These are phyloP conservation scores for Amylostereum chailletii DNA, from an alignment of 1,284 basidiomycete species.

Conservation along the genomic window DNA sequence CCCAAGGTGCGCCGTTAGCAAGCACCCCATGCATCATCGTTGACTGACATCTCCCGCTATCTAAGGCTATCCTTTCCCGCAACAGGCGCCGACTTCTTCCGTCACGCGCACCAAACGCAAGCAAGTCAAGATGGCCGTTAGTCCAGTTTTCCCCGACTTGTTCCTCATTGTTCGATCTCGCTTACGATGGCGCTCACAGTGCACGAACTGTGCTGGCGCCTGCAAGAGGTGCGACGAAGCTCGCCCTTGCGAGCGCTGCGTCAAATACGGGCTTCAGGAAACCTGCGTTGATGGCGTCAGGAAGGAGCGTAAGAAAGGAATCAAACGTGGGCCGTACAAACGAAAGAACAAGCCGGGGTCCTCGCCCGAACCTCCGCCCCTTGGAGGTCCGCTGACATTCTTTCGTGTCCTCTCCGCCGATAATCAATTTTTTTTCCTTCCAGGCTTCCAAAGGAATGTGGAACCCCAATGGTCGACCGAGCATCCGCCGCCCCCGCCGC, in stretches of 20 bases:
- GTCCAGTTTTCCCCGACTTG: conserved; percentile 19
- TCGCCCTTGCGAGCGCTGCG: conserved; percentile 73
- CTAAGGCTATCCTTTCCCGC: conserved; percentile 26
- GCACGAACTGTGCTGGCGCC: conserved; percentile 78
- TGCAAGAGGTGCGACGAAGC: conserved; percentile 81
- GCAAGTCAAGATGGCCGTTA: conserved; percentile 84
- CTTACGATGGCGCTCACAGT: conserved; percentile 29
- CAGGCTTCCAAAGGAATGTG: background rate
- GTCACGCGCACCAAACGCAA: conserved; percentile 57
- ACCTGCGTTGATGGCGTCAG: conserved; percentile 67
- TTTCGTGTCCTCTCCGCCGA: no score
- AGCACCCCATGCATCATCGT: conserved; percentile 4
- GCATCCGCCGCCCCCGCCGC: conserved; percentile 7
- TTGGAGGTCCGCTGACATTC: no score
- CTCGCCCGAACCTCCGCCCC: no score
- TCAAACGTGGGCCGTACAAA: conserved; percentile 83
- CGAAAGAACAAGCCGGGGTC: conserved; percentile 47
- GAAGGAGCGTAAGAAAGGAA: conserved; percentile 79
- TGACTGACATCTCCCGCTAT: background rate
- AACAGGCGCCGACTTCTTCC: conserved; percentile 16
- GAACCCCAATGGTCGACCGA: conserved; percentile 12
- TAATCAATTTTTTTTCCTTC: no score
- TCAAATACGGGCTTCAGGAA: conserved; percentile 70
- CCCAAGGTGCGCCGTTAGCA: conserved; percentile 32
- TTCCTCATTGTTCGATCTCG: conserved; percentile 6